Evolutionary conservation across 345 rosid genomes (phyloP).

Genomic region (Isatis tinctoria): DNA sequence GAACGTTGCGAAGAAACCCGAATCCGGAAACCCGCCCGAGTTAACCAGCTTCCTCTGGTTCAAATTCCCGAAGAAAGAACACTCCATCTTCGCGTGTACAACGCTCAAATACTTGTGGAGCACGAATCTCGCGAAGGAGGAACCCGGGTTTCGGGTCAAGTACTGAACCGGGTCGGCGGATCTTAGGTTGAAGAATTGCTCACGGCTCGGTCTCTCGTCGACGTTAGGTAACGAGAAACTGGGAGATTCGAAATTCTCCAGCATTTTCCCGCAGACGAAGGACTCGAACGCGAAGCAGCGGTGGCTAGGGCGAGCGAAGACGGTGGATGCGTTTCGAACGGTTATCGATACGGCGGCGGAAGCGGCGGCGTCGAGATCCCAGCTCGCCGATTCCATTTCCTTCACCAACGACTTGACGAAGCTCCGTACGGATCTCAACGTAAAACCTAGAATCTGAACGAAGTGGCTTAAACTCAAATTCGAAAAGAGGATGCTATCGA

Average conservation of each 20-base stretch:
- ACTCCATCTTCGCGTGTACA: constrained; percentile 96
- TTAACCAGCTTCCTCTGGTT: constrained; percentile 73
- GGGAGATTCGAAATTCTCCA: constrained; percentile 59
- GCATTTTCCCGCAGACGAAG: constrained; percentile 58
- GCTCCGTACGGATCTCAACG: constrained; percentile 52
- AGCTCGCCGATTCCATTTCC: constrained; percentile 74
- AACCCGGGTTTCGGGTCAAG: constrained; percentile 49
- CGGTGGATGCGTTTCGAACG: constrained; percentile 8
- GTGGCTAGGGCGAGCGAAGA: constrained; percentile 47
- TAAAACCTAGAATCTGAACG: constrained; percentile 49
- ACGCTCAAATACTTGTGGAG: constrained; percentile 62
- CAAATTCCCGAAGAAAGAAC: constrained; percentile 81
- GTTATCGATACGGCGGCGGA: constrained; percentile 43
- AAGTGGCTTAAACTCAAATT: constrained; percentile 46
- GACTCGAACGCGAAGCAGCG: constrained; percentile 66
- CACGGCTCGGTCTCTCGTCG: constrained; percentile 19
- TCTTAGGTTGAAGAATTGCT: constrained; percentile 43
- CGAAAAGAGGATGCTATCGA: constrained; percentile 45
- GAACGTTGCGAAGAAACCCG: constrained; percentile 62
- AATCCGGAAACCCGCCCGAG: constrained; percentile 71
- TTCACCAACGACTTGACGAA: constrained; percentile 64
- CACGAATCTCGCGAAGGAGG: constrained; percentile 50
- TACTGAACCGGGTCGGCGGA: constrained; percentile 41
- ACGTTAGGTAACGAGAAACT: constrained; percentile 27
- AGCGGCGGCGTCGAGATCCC: constrained; percentile 84